Base-by-base conservation (phyloP, 2,329 filamentous ascomycete genomes). In the Davidsoniella virescens region DNA sequence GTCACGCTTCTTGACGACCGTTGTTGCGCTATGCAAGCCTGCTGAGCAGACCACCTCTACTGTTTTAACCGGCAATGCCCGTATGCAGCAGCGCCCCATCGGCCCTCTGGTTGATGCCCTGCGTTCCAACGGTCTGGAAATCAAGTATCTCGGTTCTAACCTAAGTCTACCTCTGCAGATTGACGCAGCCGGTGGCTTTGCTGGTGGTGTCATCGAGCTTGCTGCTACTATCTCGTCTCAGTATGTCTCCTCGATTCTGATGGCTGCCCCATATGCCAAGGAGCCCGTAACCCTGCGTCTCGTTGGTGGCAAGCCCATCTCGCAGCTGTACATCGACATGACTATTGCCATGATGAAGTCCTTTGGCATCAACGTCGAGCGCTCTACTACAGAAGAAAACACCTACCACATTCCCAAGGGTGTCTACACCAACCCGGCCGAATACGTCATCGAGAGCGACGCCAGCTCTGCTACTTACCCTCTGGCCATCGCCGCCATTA, bases 201-300 rank as follows among this genome's bases (percentile, higher is more conserved):
- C 79, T 44, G 90, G 88, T 50, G 92, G 92, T 37, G 72, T 83
- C 25, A 95, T 98, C 58, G 84, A 94, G 62, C 73, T 98, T 51
- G 87, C 88, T 9, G 92, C 92, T 1, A 96, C 92, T 40, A 84
- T 96, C 14, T 98, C 92, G 7, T 96, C 92, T n/a, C 92, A 98
- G 66, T 98, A 96, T 61, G 92, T 98, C 37, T 96, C 92, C 0
- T 95, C 90, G 1, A 80, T 98, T 55, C 71, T 98, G 47, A 93
- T 98, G 86, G 93, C 87, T 53, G 92, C 92, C 0, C 92, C 92
- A 0, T 98, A 96, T 61, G 92, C 92, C 43, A 95, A 94, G 67
- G 80, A 87, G 55, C 85, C 90, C 0, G 88, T 98, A 37, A 95
- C 87, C 0, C 69, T 98, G 56, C 82, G 81, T 39, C 73, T 98